These are phyloP conservation scores for Helichrysum umbraculigerum DNA, from an alignment of 129 eudicot genomes.

Conservation along the genomic window DNA sequence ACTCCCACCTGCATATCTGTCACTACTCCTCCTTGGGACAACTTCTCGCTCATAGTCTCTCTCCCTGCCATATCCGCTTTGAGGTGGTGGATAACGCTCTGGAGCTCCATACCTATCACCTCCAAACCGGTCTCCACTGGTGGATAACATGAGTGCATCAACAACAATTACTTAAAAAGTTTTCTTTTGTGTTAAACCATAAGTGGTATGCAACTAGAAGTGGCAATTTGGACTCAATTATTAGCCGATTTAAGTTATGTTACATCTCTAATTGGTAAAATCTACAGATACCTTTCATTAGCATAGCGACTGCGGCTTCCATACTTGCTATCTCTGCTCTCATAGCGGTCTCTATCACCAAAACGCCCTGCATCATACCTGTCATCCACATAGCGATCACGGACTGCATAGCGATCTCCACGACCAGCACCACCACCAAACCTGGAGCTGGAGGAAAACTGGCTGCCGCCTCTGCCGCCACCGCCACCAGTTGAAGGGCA, in stretches of 20 bases:
- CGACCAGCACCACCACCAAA: slow-evolving; percentile 62
- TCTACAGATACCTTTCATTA: slow-evolving; percentile 52
- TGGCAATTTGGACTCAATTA: neutral
- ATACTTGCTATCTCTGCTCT: slow-evolving; percentile 74
- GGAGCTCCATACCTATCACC: slow-evolving; percentile 58
- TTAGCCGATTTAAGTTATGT: no score
- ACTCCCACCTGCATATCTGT: slow-evolving; percentile 69
- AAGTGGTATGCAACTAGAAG: neutral
- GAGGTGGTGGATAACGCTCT: slow-evolving; percentile 57
- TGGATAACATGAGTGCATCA: slow-evolving; percentile 34
- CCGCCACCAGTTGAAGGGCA: slow-evolving; percentile 83
- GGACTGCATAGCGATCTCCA: slow-evolving; percentile 72
- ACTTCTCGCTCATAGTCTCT: slow-evolving; percentile 74
- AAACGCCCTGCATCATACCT: slow-evolving; percentile 74
- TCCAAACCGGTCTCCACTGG: slow-evolving; percentile 63
- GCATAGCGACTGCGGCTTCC: slow-evolving; percentile 63
- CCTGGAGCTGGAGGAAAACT: slow-evolving; percentile 62
- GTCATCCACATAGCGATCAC: slow-evolving; percentile 78
- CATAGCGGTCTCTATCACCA: slow-evolving; percentile 77
- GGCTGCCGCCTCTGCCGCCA: slow-evolving; percentile 41
- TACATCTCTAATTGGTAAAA: no score
- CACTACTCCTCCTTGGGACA: slow-evolving; percentile 67
- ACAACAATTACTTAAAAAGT: neutral
- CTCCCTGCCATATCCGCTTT: slow-evolving; percentile 68
- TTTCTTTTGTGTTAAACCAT: no score